phyloP scores from a whole-genome alignment of 345 rosid genomes.

The Acer negundo region DNA sequence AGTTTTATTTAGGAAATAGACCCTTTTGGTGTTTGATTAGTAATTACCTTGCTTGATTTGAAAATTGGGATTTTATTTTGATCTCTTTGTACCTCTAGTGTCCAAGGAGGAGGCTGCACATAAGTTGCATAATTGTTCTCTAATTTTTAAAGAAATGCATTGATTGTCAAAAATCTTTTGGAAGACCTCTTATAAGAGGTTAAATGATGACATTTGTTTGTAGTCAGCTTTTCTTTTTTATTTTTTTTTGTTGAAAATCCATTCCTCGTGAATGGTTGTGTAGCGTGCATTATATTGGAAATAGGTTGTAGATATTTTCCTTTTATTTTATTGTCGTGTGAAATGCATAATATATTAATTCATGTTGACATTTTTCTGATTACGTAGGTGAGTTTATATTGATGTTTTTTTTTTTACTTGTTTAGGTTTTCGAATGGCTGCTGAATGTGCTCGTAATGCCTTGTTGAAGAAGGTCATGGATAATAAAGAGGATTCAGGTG shows the following conservation, averaged over 20 bases:
- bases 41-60: not conserved
- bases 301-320: slow-evolving; percentile 8
- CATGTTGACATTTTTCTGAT: slow-evolving; percentile 5
- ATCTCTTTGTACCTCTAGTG: not conserved
- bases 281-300: not conserved
- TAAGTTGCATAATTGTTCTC: not conserved
- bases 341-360: not conserved
- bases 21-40: not conserved
- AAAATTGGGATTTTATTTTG: not conserved
- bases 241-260: not conserved
- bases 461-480: slow-evolving; percentile 65
- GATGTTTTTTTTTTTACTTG: slow-evolving; percentile 14
- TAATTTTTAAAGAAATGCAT: not conserved
- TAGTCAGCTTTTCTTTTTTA: not conserved
- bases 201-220: not conserved
- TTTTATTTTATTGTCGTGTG: not conserved
- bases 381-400: not conserved
- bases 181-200: not conserved
- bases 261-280: not conserved
- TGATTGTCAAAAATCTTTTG: not conserved
- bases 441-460: slow-evolving; percentile 87
- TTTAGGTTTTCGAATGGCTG: slow-evolving; percentile 91
- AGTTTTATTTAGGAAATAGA: not conserved
- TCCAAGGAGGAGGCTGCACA: not conserved
- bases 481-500: slow-evolving; percentile 86